phyloP scores from a whole-genome alignment of 306 rosid genomes.

The Rosa rugosa region DNA sequence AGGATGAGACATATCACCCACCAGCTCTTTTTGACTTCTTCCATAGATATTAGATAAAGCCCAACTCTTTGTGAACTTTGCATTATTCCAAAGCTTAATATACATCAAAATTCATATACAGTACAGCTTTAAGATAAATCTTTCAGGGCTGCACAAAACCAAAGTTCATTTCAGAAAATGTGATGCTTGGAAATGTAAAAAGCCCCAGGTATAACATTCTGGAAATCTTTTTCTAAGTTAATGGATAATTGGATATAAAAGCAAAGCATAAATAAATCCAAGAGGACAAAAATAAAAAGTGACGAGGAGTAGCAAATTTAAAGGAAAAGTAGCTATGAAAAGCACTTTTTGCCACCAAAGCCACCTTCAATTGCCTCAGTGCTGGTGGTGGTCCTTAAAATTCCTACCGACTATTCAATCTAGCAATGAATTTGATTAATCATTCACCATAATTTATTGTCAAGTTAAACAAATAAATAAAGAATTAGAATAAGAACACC shows the following conservation, averaged over 20 bases:
- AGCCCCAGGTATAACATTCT: background rate
- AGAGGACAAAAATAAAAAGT: background rate
- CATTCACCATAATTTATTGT: background rate
- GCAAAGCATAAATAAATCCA: background rate
- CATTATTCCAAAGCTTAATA: constrained; percentile 6
- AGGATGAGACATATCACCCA: constrained; percentile 11
- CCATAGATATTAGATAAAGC: background rate
- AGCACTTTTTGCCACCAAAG: constrained; percentile 6
- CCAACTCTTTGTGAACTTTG: background rate
- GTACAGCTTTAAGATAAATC: background rate
- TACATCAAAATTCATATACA: background rate
- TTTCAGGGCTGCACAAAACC: background rate
- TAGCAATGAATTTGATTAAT: background rate
- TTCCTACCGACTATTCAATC: background rate
- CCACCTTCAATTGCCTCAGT: background rate
- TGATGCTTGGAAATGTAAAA: constrained; percentile 20
- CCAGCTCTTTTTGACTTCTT: background rate
- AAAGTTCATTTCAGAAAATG: constrained; percentile 1
- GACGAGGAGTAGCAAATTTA: background rate
- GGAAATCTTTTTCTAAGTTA: background rate
- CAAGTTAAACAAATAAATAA: background rate
- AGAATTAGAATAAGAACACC: constrained; percentile 2
- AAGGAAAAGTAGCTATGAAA: background rate
- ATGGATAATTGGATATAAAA: background rate
- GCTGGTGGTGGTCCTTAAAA: background rate